Evolutionary conservation across 108 stramenopile species (phyloP), one percentile per base, ranked within the genome.

Genomic region (Cyclotella sp.): DNA sequence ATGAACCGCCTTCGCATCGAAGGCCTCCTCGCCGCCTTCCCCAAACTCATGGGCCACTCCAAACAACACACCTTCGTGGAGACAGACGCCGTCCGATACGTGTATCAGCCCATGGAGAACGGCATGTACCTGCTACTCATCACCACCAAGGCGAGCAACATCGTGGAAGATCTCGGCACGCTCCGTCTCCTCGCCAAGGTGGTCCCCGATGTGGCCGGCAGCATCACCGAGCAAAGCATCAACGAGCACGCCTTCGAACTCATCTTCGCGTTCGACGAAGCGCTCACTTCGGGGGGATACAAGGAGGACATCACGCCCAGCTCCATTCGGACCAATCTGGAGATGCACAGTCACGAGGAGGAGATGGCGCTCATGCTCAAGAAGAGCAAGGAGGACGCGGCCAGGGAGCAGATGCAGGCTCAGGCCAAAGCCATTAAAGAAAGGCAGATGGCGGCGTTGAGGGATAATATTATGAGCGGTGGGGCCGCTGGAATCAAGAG

Each of bases 251-350:
- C 94, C 16, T 99, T 99, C 81, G 98, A 99, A 70, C 81, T 99
- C 41, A 95, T 99, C 82, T 99, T 99, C 76, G 98, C 99, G 34
- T 98, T 99, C 75, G 99, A 99, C 84, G 99, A 99, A 87, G 99
- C 97, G 53, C 85, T 99, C 40, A 97, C 97, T 19, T 85, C 94
- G 12, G 98, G 98, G 47, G 99, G 99, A 26, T 97, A 98, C 87
- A 95, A 95, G 81, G 99, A 99, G 81, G 95, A 90, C 54, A 87
- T 97, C 16, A 84, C 92, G 22, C 89, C 99, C 44, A 86, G 87
- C 65, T 72, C 91, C 45, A 97, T 98, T 66, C 85, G 93, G 58
- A 93, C 95, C 26, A 98, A 99, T 84, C 77, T 99, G 75, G 90
- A 96, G 67, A 99, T 99, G 99, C 98, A 99, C 86, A 90, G 88